A percentile compares a stretch with the other conserved stretches of the same genome.
phyloP scores from a whole-genome alignment of 106 monocot species.

The Ottelia alismoides region DNA sequence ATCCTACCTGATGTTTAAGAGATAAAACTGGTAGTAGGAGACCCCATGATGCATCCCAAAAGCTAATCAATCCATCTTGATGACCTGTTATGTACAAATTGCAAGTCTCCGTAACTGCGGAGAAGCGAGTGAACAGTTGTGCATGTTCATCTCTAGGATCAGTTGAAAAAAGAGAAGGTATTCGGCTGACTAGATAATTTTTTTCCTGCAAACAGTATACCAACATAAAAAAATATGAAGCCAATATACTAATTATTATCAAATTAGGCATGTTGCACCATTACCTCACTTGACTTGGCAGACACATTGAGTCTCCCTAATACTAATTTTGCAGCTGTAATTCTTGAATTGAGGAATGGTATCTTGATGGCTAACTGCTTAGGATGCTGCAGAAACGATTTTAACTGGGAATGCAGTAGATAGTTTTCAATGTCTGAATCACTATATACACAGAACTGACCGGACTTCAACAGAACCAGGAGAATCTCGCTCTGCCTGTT shows the following conservation, averaged over 20 bases:
- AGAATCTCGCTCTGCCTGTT: constrained; percentile 45
- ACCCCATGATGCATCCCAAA: constrained; percentile 88
- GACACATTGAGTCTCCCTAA: constrained; percentile 10
- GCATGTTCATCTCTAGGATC: constrained; percentile 27
- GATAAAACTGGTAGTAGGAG: constrained; percentile 33
- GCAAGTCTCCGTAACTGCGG: constrained; percentile 31
- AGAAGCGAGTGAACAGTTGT: constrained; percentile 12
- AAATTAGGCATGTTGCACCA: neutral
- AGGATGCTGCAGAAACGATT: constrained; percentile 37
- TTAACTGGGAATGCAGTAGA: constrained; percentile 45
- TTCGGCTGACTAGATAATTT: constrained; percentile 24
- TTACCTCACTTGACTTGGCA: constrained; percentile 38
- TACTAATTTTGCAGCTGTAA: constrained; percentile 43
- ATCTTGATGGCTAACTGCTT: constrained; percentile 31
- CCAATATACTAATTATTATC: no score
- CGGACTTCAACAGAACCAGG: constrained; percentile 67
- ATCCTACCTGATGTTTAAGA: no score
- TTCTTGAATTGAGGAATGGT: constrained; percentile 45
- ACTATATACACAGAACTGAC: constrained; percentile 42
- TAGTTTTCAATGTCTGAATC: constrained; percentile 71
- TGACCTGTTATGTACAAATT: constrained; percentile 76
- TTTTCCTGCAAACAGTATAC: constrained; percentile 30
- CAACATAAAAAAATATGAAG: neutral
- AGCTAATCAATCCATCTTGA: constrained; percentile 58
- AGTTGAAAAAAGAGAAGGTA: constrained; percentile 34